Base-by-base conservation (phyloP, 345 rosid species). In the Anacardium occidentale region DNA sequence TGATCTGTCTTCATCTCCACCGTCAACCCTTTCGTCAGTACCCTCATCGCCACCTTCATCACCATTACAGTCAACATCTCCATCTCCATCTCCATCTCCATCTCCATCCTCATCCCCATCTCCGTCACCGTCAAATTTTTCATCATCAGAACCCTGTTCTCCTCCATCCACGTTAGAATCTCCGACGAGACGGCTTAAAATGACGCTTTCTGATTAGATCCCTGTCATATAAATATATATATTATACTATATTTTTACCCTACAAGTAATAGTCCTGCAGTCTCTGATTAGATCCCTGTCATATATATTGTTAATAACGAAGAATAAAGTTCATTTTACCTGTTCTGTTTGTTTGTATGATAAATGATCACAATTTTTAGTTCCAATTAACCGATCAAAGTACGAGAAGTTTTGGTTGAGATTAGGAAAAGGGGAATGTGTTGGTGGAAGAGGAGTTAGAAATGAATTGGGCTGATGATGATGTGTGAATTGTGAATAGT, bases 111-210 rank as follows among this genome's bases (percentile, higher is more conserved):
- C 80, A 6, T 42, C 73, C 5, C 48, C 71, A 2, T 64, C 71
- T 2, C 62, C 72, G 21, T 78, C 89, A 54, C 74, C 78, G 32
- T 57, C 80, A 26, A 63, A 45, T 21, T 71, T 75, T 20, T 20
- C 81, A 14, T 76, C 73, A 5, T 71, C 87, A 13, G 81, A 83
- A 24, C 90, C 92, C 3, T 70, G 79, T 62, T 87, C 90, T 37
- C 85, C 90, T 2, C 73, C 92, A 26, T 71, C 86, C 9, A 58
- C 65, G 45, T 65, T 85, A 63, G 87, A 83, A 65, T 89, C 90
- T 44, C 85, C 88, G 3, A 79, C 83, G 6, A 72, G 85, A 69
- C 80, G 85, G 73, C 82, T 83, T 29, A 84, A 80, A 79, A 81
- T 76, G 84, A 79, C 74, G n/a, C 59, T 55, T 65, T 58, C 78